Evolutionary conservation across 2,329 filamentous ascomycete genomes (phyloP).

Genomic region (Exophiala dermatitidis): DNA sequence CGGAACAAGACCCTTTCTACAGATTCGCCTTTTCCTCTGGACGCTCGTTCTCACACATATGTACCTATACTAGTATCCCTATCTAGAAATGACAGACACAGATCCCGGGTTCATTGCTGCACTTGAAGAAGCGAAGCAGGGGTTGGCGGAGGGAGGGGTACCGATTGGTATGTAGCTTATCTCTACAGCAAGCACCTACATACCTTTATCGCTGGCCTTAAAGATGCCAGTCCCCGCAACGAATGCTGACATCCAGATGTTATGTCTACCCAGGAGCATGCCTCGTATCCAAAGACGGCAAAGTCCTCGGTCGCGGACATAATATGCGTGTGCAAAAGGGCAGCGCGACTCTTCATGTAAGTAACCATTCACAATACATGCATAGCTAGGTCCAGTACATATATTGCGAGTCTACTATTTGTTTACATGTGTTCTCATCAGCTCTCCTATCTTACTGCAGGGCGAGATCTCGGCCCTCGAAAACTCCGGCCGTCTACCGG

Average conservation of each 20-base stretch:
- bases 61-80: too few relatives aligned
- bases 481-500: slow-evolving; percentile 64
- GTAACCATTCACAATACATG: slow-evolving; percentile 17
- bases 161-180: slow-evolving; percentile 39
- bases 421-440: too few relatives aligned
- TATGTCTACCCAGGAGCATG: slow-evolving; percentile 38
- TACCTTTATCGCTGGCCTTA: too few relatives aligned
- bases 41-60: too few relatives aligned
- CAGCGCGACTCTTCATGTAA: slow-evolving; percentile 64
- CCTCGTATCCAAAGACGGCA: slow-evolving; percentile 62
- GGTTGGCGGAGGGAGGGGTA: slow-evolving; percentile 51
- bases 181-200: too few relatives aligned
- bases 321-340: slow-evolving; percentile 69
- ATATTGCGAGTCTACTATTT: neutral
- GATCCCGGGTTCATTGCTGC: slow-evolving; percentile 52
- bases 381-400: neutral
- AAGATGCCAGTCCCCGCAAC: too few relatives aligned
- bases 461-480: slow-evolving; percentile 70
- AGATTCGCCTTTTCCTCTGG: too few relatives aligned
- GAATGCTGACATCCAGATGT: too few relatives aligned
- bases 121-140: slow-evolving; percentile 50
- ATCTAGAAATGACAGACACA: slow-evolving; percentile 26
- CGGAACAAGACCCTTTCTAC: too few relatives aligned
- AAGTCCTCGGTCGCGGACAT: slow-evolving; percentile 62
- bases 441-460: too few relatives aligned